phyloP scores from a whole-genome alignment of 164 flowering plant genomes.

The Cinnamomum micranthum region DNA sequence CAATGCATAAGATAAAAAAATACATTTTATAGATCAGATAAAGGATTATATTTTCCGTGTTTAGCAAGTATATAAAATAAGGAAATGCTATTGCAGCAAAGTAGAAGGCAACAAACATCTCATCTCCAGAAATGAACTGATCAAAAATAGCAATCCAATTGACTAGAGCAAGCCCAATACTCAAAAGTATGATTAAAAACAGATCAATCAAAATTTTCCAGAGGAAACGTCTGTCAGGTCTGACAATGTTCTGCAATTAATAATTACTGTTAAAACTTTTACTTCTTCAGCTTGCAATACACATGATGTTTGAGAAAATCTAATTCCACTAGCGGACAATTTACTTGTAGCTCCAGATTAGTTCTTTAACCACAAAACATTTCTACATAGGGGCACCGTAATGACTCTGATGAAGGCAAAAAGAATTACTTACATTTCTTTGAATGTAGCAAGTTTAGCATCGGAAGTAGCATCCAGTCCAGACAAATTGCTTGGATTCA shows the following conservation, averaged over 20 bases:
- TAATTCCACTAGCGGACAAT: neutral
- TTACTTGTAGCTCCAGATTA: neutral
- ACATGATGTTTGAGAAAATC: neutral
- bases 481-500: constrained; percentile 35
- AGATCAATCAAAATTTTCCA: neutral
- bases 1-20: neutral
- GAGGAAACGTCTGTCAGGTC: neutral
- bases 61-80: no score
- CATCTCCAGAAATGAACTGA: neutral
- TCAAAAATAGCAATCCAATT: neutral
- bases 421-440: constrained; percentile 48
- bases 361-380: neutral
- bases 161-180: neutral
- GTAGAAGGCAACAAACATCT: neutral
- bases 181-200: neutral
- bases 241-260: neutral
- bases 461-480: constrained; percentile 38
- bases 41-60: no score
- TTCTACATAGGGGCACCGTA: no score
- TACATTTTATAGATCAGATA: neutral
- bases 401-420: neutral
- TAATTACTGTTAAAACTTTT: neutral
- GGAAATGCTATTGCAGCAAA: neutral
- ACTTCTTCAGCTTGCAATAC: neutral
- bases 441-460: constrained; percentile 40